Evolutionary conservation across 164 flowering plant species (phyloP).

Genomic region (Vitis rupestris): DNA sequence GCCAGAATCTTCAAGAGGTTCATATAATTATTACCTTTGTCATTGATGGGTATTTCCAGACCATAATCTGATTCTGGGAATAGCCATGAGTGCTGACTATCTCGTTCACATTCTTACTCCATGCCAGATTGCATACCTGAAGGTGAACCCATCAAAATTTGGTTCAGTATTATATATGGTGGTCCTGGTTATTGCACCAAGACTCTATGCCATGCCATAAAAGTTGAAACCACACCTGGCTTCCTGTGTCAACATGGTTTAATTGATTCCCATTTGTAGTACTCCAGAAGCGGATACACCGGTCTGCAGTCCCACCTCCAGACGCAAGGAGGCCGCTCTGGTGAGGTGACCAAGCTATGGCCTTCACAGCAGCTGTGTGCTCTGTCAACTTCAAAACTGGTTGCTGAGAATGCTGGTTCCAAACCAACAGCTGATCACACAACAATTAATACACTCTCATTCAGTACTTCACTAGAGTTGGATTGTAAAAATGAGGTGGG

Average conservation of each 20-base stretch:
- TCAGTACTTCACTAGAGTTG: neutral
- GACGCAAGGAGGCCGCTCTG: constrained; percentile 92
- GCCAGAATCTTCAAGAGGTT: neutral
- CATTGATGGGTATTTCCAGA: constrained; percentile 97
- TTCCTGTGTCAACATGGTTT: constrained; percentile 84
- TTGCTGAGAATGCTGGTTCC: constrained; percentile 93
- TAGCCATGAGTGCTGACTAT: constrained; percentile 97
- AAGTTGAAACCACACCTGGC: constrained; percentile 55
- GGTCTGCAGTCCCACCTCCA: constrained; percentile 99
- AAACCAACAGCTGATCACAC: constrained; percentile 70
- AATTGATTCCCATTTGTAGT: constrained; percentile 83
- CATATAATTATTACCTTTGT: constrained; percentile 52
- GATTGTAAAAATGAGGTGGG: neutral
- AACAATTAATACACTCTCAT: neutral
- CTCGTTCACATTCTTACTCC: constrained; percentile 98
- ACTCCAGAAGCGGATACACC: constrained; percentile 98
- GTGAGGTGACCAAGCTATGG: constrained; percentile 99
- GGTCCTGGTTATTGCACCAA: no score
- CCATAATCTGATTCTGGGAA: constrained; percentile 98
- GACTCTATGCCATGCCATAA: no score
- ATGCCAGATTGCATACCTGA: constrained; percentile 96
- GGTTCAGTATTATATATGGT: neutral
- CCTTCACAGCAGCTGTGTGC: constrained; percentile 98
- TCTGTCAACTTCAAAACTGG: constrained; percentile 76
- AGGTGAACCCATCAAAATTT: neutral